These are phyloP conservation scores for Elsinoe perseae DNA, from an alignment of 2,329 filamentous ascomycete genomes.

Conservation along the genomic window DNA sequence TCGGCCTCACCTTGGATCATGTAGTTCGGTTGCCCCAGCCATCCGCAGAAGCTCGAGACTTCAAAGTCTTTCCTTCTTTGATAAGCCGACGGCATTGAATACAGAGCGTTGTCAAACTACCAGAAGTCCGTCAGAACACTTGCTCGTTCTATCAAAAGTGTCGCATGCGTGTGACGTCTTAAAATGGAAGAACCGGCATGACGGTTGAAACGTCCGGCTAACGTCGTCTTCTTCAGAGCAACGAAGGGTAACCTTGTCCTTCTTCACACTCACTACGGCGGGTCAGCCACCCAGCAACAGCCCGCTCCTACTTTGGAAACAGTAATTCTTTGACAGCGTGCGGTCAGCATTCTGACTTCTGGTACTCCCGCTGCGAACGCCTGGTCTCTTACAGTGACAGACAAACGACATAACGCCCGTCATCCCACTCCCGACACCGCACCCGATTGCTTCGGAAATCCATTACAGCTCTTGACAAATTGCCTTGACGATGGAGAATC, in stretches of 20 bases:
- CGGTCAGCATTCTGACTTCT: neutral
- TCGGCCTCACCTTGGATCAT: neutral
- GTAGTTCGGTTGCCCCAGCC: neutral
- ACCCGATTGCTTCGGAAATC: too few relatives aligned
- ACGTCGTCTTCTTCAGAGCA: slow-evolving; percentile 13
- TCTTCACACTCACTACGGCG: slow-evolving; percentile 1
- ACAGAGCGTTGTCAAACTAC: neutral
- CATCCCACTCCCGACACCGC: neutral
- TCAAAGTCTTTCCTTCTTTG: neutral
- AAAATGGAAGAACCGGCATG: neutral
- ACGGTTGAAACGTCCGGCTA: neutral
- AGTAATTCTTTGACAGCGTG: neutral
- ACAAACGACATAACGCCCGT: neutral
- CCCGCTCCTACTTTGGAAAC: neutral
- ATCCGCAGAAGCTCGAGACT: neutral
- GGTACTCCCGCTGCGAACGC: slow-evolving; percentile 4
- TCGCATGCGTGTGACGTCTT: neutral
- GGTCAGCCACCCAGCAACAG: slow-evolving; percentile 10
- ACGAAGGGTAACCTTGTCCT: neutral
- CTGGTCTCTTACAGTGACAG: slow-evolving; percentile 3
- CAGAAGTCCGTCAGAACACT: neutral
- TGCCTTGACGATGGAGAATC: too few relatives aligned
- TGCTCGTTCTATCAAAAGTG: neutral
- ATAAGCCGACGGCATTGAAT: neutral
- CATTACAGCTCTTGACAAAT: too few relatives aligned